Base-by-base conservation (phyloP, 345 rosid species). In the Cardiospermum halicacabum region DNA sequence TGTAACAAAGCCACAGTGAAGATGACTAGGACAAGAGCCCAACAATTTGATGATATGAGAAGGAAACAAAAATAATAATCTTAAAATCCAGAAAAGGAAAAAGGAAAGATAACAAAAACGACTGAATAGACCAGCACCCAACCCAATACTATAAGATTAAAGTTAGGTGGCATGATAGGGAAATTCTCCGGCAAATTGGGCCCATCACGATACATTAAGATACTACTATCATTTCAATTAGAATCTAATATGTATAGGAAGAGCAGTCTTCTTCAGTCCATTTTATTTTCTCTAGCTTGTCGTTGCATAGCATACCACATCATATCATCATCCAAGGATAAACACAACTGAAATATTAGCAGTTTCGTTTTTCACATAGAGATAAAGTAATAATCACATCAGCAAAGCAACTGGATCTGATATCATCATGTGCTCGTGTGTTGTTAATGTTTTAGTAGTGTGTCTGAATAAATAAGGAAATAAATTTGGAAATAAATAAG, bases 81-180 rank as follows among this genome's bases (percentile, higher is more conserved):
- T 40, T 18, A 3, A 18, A 27, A 5, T 10, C 15, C 31, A 36
- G 49, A 25, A 19, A 28, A 31, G 39, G 68, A 51, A 54, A 39
- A 25, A 54, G 30, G 18, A 37, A 39, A 40, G 11, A 39, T 28
- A 27, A 16, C 30, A 28, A 31, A 60, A 66, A 30, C 11, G 25
- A 30, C 25, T 19, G 66, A 72, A 53, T 32, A 59, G 70, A 65
- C 75, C 32, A 45, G 50, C 40, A 51, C 55, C 75, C 70, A 34
- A 60, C 53, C 25, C 24, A 42, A 57, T 53, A 72, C 59, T 36
- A 30, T 43, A 22, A 43, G 66, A 43, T 27, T 8, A 32, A 66
- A 67, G 72, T 62, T 67, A 62, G 72, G 76, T 67, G 51, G 64
- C 8, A 34, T 36, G 72, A 67, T 21, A 24, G 9, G 8, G 64